Percentiles rank a stretch among this genome's conserved stretches.
phyloP scores from a whole-genome alignment of 257 asterid species.

The Salvia splendens region DNA sequence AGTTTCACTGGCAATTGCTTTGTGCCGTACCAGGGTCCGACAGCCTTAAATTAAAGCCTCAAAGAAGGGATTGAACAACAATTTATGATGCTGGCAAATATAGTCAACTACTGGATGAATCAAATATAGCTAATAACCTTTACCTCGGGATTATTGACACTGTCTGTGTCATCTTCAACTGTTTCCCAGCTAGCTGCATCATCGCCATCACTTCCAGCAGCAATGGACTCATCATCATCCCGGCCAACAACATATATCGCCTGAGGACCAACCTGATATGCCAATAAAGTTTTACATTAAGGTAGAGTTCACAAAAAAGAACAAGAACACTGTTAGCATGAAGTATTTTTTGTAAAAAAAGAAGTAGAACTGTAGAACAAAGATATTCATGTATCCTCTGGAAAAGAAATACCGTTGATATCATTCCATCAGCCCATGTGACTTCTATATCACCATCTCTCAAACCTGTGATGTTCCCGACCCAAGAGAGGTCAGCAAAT shows the following conservation, averaged over 20 bases:
- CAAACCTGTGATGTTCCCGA: slow-evolving; percentile 91
- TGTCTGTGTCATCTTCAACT: slow-evolving; percentile 73
- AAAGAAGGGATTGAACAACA: slow-evolving; percentile 14
- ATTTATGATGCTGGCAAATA: slow-evolving; percentile 13
- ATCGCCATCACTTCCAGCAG: slow-evolving; percentile 80
- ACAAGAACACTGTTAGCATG: background rate
- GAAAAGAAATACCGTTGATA: slow-evolving; percentile 64
- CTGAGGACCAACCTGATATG: slow-evolving; percentile 93
- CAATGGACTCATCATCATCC: slow-evolving; percentile 92
- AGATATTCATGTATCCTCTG: slow-evolving; percentile 1
- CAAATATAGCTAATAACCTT: slow-evolving; percentile 32
- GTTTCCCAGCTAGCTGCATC: slow-evolving; percentile 99
- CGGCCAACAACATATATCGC: slow-evolving; percentile 99
- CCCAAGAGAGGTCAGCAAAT: slow-evolving; percentile 91
- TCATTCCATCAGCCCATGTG: slow-evolving; percentile 99
- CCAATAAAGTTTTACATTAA: slow-evolving; percentile 20
- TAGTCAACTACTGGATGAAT: slow-evolving; percentile 2
- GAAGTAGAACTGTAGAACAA: slow-evolving; percentile 4
- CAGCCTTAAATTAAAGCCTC: background rate
- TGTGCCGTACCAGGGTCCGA: background rate
- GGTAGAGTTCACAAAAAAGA: slow-evolving; percentile 20
- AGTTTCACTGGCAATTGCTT: background rate
- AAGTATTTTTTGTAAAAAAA: slow-evolving; percentile 21
- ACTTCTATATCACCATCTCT: slow-evolving; percentile 92
- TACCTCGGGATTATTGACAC: slow-evolving; percentile 65